Conservation (phyloP, 305 asterid genomes). For the Fraxinus nigra region DNA sequence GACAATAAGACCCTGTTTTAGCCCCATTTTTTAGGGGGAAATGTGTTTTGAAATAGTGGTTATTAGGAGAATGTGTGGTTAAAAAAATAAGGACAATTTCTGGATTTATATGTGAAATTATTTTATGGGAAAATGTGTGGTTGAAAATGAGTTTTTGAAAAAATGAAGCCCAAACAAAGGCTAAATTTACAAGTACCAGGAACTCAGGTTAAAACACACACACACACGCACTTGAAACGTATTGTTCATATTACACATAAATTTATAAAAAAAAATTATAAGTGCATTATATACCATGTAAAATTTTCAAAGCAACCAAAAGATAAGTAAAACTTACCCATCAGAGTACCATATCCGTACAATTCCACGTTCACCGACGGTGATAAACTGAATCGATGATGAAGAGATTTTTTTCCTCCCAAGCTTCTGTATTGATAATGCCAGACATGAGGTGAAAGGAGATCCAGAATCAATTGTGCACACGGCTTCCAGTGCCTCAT, state of each 20-base stretch:
- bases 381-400: conserved; percentile 59
- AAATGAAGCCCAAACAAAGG: neutral
- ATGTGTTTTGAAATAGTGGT: neutral
- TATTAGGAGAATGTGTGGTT: neutral
- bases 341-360: conserved; percentile 90
- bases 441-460: conserved; percentile 51
- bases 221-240: neutral
- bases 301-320: neutral
- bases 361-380: conserved; percentile 95
- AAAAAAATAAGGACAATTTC: neutral
- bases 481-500: conserved; percentile 85
- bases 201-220: neutral
- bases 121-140: neutral
- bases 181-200: conserved; percentile 4
- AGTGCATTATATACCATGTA: neutral
- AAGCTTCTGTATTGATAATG: conserved; percentile 39
- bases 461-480: conserved; percentile 59
- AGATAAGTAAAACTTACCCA: conserved; percentile 48
- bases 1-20: neutral
- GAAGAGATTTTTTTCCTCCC: conserved; percentile 50
- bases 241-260: neutral
- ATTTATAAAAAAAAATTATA: neutral
- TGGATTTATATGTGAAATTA: neutral
- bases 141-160: neutral
- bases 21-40: neutral